Conservation (phyloP, 345 rosid species). For the Eucalyptus cloeziana region DNA sequence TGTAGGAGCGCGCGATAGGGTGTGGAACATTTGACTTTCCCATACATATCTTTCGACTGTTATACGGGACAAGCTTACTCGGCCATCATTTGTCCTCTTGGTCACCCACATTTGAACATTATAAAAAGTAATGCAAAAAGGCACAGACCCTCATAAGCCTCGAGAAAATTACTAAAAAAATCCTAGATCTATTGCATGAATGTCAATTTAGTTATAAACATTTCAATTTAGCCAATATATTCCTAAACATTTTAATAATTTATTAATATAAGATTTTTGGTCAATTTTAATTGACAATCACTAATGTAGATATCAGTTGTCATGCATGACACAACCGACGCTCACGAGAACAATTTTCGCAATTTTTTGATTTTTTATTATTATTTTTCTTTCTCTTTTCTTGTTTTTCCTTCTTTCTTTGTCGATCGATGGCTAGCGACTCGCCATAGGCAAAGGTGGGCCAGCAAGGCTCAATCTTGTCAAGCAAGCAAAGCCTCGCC, state of each 20-base stretch:
- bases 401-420: not conserved
- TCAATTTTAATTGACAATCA: not conserved
- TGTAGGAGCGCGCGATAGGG: not conserved
- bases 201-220: accelerated
- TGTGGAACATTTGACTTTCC: not conserved
- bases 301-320: not conserved
- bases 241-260: not conserved
- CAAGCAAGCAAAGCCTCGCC: not conserved
- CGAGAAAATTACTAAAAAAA: not conserved
- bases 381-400: not conserved
- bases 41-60: not conserved
- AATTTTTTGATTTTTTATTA: not conserved
- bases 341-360: accelerated
- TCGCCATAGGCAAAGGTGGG: not conserved
- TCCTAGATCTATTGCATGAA: accelerated
- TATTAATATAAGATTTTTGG: not conserved
- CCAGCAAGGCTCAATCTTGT: not conserved
- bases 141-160: not conserved
- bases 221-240: not conserved
- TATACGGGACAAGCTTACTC: not conserved
- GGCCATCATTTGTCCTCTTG: not conserved
- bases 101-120: not conserved
- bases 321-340: accelerated
- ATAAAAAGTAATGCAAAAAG: not conserved
- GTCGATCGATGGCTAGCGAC: not conserved